phyloP scores from a whole-genome alignment of 305 asterid genomes.

The Fraxinus ornus region DNA sequence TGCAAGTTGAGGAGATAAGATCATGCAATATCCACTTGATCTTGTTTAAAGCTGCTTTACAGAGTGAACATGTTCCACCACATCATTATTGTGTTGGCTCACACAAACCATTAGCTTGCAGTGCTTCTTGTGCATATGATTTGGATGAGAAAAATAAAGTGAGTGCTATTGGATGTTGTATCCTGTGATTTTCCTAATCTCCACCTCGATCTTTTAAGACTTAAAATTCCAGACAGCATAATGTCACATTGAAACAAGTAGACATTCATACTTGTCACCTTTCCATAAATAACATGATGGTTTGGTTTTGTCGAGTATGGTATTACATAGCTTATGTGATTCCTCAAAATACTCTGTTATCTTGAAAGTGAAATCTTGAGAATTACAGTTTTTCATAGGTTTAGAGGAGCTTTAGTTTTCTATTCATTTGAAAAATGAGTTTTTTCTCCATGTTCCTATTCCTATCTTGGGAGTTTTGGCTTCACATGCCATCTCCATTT shows the following conservation, averaged over 20 bases:
- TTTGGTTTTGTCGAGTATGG: not conserved
- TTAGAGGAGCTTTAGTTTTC: not conserved
- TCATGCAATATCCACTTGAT: not conserved
- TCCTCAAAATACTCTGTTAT: not conserved
- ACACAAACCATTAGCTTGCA: not conserved
- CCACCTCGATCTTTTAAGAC: not conserved
- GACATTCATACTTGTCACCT: not conserved
- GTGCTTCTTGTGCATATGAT: not conserved
- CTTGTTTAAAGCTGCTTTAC: not conserved
- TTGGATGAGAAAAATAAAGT: not conserved
- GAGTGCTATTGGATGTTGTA: not conserved
- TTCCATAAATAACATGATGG: not conserved
- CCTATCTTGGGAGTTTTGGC: not conserved
- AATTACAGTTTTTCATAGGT: not conserved
- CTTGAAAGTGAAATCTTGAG: not conserved
- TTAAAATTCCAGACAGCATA: not conserved
- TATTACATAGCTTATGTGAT: not conserved
- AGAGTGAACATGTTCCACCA: not conserved
- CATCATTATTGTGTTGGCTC: not conserved
- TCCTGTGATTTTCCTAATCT: not conserved
- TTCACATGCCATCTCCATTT: not conserved
- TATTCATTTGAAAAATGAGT: not conserved
- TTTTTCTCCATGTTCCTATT: not conserved
- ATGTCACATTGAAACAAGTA: not conserved
- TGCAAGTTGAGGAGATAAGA: not conserved